Percentiles rank a stretch among this genome's conserved stretches.
These are phyloP conservation scores for Leptographium wingfieldii DNA, from an alignment of 2,329 filamentous ascomycete genomes.

Conservation along the genomic window DNA sequence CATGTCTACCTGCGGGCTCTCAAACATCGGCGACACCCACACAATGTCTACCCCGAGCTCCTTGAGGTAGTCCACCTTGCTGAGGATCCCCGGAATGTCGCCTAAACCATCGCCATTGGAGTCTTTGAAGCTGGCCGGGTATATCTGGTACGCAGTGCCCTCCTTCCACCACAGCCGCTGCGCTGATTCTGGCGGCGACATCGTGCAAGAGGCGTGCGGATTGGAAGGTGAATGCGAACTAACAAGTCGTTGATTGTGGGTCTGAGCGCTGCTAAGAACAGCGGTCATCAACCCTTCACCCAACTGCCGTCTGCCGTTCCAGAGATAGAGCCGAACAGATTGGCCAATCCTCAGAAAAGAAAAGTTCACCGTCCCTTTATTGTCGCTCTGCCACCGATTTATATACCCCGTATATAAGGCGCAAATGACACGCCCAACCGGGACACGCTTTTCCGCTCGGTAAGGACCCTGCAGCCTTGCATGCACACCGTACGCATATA, in stretches of 20 bases:
- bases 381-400: no score
- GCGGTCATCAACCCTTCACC: background rate
- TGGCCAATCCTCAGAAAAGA: no score
- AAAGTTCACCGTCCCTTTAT: no score
- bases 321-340: background rate
- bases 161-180: slow-evolving; percentile 13
- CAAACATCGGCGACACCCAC: slow-evolving; percentile 41
- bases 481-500: background rate
- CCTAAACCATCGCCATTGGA: slow-evolving; percentile 50
- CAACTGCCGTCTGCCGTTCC: background rate
- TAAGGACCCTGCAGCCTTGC: background rate
- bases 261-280: background rate
- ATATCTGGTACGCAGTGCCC: slow-evolving; percentile 23
- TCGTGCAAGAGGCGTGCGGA: background rate
- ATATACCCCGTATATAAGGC: background rate
- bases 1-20: slow-evolving; percentile 42
- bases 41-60: slow-evolving; percentile 49
- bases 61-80: slow-evolving; percentile 50
- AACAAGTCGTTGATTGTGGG: background rate
- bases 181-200: background rate
- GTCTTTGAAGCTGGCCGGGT: slow-evolving; percentile 46
- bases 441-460: background rate
- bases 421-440: background rate
- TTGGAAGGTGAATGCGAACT: background rate
- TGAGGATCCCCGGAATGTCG: slow-evolving; percentile 51